Evolutionary conservation across 441 rosid species (phyloP), one percentile per base, ranked within the genome.

Genomic region (Gossypium trilobum): DNA sequence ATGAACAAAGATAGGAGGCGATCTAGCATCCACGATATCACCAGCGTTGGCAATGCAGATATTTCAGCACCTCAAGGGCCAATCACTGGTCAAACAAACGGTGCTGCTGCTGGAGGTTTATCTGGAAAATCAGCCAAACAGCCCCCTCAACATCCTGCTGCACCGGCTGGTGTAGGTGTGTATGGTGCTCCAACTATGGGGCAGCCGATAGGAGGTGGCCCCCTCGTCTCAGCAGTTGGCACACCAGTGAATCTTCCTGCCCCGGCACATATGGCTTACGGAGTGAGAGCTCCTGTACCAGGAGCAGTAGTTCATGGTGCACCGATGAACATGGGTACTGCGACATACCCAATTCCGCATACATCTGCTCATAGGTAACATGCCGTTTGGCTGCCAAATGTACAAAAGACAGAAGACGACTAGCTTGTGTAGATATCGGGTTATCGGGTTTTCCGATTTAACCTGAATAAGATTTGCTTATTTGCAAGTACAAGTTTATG

Each of bases 1-100:
- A 88, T 91, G 87, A 91, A 93, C 85, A 95, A 90, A 85, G 98
- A 93, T 68, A 86, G 97, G 83, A 87, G 99, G 77, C 92, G 97
- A 70, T 87, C 98, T 70, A 95, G 97, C 84, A 95, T 95, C 77
- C 99, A 95, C 14, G 99, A 92, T 75, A 95, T 95, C 74, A 95
- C 99, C 65, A 92, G 89, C 48, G 88, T 92, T 25, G 87, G 87
- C 75, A 87, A 85, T 39, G 92, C 87, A 73, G 99, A 92, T 50
- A 74, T 88, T 73, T 77, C 91, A 50, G 75, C 80, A 1, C 84
- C 89, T 9, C 98, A 91, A 80, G 97, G 88, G 70, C 99, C 97
- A 29, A 95, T 92, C 81, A 92, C 99, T 8, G 99, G 99, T 73
- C 98, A 95, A 78, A 57, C 84, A 63, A 88, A 81, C 62, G 82